Evolutionary conservation across 2,329 filamentous ascomycete species (phyloP), one percentile per base, ranked within the genome.

Genomic region (Alternaria triticina): DNA sequence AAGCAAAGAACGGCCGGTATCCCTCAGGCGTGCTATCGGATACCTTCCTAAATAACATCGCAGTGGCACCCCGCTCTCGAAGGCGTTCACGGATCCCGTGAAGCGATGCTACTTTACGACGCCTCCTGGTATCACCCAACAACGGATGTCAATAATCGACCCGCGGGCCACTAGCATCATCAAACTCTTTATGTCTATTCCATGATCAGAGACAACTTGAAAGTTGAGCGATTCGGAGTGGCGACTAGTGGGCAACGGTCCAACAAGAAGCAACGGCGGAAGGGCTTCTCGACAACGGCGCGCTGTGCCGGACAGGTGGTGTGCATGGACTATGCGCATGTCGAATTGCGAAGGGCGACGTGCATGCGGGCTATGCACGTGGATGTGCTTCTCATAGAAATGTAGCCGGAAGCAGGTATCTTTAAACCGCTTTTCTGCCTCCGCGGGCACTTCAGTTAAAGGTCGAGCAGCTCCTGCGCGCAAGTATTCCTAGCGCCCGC

Each of bases 1-100:
- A 62, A 64, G 64, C 64, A 62, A 45, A 51, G 30, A 25, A 46
- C 15, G 51, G 49, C 40, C 40, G 28, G 47, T 30, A 43, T 52
- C 59, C 54, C 65, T 74, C 71, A 74, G 73, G 72, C 66, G 40
- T 68, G 61, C 70, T 66, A 62, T 63, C 59, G 17, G 40, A 61
- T 60, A 30, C 30, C 54, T 61, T 51, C 36, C 25, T 60, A 59
- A 57, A 59, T 62, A 43, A 46, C 54, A 67, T 49, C 59, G 61
- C 64, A 45, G 59, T 62, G 51, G 28, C 58, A 62, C 57, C 59
- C 64, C 58, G 59, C 62, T 59, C 51, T 58, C 46, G 57, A 69
- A 44, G 61, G 54, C 61, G 50, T 44, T 36, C 33, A 36, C 1
- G 15, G 33, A 36, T 36, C 54, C 61, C 58, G 64, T 52, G 55